Evolutionary conservation across 2,329 filamentous ascomycete species (phyloP).

Genomic region (Myriosclerotinia scirpicola): DNA sequence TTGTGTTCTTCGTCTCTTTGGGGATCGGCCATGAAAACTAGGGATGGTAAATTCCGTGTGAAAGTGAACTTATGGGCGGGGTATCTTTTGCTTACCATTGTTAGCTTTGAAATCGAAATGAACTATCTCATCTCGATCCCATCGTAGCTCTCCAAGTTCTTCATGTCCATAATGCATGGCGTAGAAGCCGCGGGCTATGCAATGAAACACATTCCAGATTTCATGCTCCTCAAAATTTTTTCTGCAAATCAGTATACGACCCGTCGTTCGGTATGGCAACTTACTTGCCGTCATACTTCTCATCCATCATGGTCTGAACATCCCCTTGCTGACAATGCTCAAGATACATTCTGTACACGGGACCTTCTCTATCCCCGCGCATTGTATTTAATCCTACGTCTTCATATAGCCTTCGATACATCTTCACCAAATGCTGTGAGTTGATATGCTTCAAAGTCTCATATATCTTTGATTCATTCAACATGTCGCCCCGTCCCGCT

Average conservation of each 20-base stretch:
- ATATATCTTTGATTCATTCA: not conserved
- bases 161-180: conserved; percentile 18
- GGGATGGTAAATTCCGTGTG: not conserved
- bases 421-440: conserved; percentile 11
- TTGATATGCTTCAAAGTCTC: not conserved
- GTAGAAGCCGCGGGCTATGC: not conserved
- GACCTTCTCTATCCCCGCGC: not conserved
- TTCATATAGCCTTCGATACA: conserved; percentile 10
- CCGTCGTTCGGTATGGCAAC: not conserved
- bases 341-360: not conserved
- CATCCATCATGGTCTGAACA: not conserved
- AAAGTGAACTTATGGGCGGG: no score
- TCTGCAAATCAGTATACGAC: not conserved
- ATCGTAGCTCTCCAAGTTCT: not conserved
- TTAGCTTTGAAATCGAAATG: conserved; percentile 14
- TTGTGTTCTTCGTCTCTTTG: conserved; percentile 5
- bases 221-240: not conserved
- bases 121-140: conserved; percentile 19
- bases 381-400: not conserved
- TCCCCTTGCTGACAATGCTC: not conserved
- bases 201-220: conserved; percentile 17
- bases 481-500: not conserved
- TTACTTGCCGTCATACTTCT: not conserved
- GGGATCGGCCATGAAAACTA: not conserved
- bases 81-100: conserved; percentile 1